Percentiles rank a stretch among this genome's conserved stretches.
phyloP scores from a whole-genome alignment of 768 basidiomycete species.

The Astraeus odoratus region DNA sequence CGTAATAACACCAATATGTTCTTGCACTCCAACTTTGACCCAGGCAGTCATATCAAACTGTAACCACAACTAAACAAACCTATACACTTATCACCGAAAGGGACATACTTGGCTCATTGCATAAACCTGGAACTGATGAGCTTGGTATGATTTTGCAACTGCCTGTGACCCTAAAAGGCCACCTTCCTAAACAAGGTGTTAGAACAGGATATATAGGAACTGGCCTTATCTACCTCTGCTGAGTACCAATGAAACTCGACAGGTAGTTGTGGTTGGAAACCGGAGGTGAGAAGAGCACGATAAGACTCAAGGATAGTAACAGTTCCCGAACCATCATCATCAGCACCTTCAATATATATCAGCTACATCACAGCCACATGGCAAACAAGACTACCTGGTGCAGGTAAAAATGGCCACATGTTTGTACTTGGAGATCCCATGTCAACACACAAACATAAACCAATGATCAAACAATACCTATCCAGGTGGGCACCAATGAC shows the following conservation, averaged over 20 bases:
- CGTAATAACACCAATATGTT: conserved; percentile 78
- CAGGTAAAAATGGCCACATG: conserved; percentile 69
- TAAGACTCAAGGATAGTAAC: conserved; percentile 41
- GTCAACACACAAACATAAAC: not conserved
- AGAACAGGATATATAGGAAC: not conserved
- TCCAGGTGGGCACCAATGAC: conserved; percentile 81
- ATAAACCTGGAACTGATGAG: conserved; percentile 14
- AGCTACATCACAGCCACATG: not conserved
- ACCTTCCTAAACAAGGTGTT: conserved; percentile 43
- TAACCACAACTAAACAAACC: conserved; percentile 37
- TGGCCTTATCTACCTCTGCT: conserved; percentile 27
- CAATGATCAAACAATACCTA: conserved; percentile 41
- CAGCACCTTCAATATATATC: conserved; percentile 27
- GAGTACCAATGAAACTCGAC: conserved; percentile 48
- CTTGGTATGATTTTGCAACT: conserved; percentile 68
- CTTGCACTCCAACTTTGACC: conserved; percentile 76
- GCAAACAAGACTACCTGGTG: conserved; percentile 48
- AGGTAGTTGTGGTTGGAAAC: conserved; percentile 35
- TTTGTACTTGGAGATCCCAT: conserved; percentile 44
- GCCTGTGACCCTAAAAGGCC: conserved; percentile 89
- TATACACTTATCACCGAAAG: not conserved
- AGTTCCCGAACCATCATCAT: conserved; percentile 39
- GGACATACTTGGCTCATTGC: conserved; percentile 27
- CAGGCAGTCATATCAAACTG: conserved; percentile 87
- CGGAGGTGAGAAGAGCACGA: conserved; percentile 33